phyloP scores from a whole-genome alignment of 2,329 filamentous ascomycete genomes.

The Colletotrichum siamense region DNA sequence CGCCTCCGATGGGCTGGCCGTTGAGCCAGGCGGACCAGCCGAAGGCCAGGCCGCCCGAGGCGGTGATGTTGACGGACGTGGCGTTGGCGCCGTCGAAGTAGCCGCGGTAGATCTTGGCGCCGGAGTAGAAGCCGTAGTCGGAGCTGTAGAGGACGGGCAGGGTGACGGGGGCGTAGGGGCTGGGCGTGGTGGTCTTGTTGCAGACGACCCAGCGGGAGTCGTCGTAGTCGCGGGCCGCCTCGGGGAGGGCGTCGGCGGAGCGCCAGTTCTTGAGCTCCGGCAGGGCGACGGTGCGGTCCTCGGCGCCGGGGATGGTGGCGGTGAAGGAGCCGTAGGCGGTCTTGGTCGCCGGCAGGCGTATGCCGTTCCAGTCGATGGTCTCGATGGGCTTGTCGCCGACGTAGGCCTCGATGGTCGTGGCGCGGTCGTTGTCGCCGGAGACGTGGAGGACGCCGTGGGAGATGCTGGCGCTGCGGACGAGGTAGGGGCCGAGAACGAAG shows the following conservation, averaged over 20 bases:
- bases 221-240: constrained; percentile 67
- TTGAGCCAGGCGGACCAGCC: constrained; percentile 74
- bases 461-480: constrained; percentile 65
- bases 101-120: constrained; percentile 73
- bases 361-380: constrained; percentile 64
- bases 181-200: constrained; percentile 63
- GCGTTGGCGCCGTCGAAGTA: constrained; percentile 69
- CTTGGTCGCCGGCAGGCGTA: constrained; percentile 38
- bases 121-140: constrained; percentile 79
- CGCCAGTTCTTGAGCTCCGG: constrained; percentile 71
- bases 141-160: constrained; percentile 72
- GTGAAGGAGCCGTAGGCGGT: constrained; percentile 50
- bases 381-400: constrained; percentile 54
- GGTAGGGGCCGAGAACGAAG: constrained; percentile 68
- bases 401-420: constrained; percentile 66
- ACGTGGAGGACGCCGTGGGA: constrained; percentile 62
- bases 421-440: constrained; percentile 72
- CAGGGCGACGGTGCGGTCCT: constrained; percentile 49
- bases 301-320: constrained; percentile 50
- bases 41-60: constrained; percentile 72
- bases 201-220: constrained; percentile 72
- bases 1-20: constrained; percentile 65
- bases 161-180: constrained; percentile 58
- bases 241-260: constrained; percentile 73
- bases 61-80: constrained; percentile 64